Percentiles rank a stretch among this genome's conserved stretches.
These are phyloP conservation scores for Phyllosticta citrichinensis DNA, from an alignment of 2,329 filamentous ascomycete genomes.

Conservation along the genomic window DNA sequence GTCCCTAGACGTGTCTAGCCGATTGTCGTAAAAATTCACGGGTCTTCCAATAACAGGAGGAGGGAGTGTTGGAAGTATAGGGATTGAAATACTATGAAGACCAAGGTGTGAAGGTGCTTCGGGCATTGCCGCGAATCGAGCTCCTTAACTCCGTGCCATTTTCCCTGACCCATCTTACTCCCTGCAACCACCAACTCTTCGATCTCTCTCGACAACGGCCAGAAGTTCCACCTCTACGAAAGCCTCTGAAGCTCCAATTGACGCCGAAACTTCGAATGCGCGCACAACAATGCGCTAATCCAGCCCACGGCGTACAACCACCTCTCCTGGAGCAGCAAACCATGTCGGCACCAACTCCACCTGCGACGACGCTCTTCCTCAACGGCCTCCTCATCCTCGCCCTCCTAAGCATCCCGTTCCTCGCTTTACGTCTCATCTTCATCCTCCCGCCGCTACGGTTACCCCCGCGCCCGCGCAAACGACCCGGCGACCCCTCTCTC, in stretches of 20 bases:
- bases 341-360: background rate
- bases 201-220: background rate
- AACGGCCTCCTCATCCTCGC: conserved; percentile 17
- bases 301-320: background rate
- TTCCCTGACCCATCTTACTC: background rate
- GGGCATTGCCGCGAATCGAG: background rate
- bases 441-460: conserved; percentile 27
- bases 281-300: background rate
- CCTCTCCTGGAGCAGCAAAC: background rate
- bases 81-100: no score
- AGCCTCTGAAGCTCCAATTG: background rate
- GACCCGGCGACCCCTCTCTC: background rate
- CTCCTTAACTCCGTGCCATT: background rate
- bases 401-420: conserved; percentile 23
- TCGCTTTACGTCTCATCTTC: conserved; percentile 29
- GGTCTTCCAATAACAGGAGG: no score
- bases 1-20: no score
- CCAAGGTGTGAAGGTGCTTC: no score
- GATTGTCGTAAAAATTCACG: no score
- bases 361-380: background rate
- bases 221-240: background rate
- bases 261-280: background rate
- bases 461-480: conserved; percentile 10
- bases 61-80: no score
- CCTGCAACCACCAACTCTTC: background rate